A percentile compares a stretch with the other conserved stretches of the same genome.
phyloP scores from a whole-genome alignment of 805 yeast genomes.

The Clavispora fructus region DNA sequence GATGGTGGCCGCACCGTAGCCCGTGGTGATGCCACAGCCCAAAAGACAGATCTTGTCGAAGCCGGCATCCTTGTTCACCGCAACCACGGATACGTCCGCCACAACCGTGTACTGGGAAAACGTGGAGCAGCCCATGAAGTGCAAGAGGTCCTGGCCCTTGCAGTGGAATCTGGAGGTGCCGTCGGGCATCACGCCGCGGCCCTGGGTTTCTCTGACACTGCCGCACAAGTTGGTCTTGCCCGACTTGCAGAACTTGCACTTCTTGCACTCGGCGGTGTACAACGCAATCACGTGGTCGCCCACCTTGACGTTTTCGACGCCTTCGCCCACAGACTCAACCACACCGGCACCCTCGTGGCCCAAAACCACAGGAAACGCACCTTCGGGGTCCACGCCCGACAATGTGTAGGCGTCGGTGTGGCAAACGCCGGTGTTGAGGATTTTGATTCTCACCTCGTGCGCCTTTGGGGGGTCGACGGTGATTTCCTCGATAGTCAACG shows the following conservation, averaged over 20 bases:
- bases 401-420: constrained; percentile 98
- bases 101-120: constrained; percentile 97
- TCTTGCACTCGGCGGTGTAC: constrained; percentile 94
- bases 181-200: constrained; percentile 98
- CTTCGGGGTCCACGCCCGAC: constrained; percentile 94
- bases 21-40: constrained; percentile 98
- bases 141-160: constrained; percentile 78
- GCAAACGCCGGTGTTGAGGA: constrained; percentile 89
- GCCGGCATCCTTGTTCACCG: constrained; percentile 79
- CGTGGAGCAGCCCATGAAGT: constrained; percentile 98
- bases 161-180: constrained; percentile 89
- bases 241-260: constrained; percentile 90
- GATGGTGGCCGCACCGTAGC: constrained; percentile 95
- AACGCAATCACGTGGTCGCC: constrained; percentile 94
- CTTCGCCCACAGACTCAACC: constrained; percentile 93
- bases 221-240: constrained; percentile 97
- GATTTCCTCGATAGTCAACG: constrained; percentile 76
- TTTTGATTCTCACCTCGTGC: constrained; percentile 92
- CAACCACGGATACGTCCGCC: constrained; percentile 94
- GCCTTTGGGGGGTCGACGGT: constrained; percentile 94
- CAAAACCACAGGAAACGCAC: constrained; percentile 84
- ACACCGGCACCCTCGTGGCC: constrained; percentile 99
- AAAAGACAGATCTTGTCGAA: constrained; percentile 84
- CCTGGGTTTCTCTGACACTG: constrained; percentile 94
- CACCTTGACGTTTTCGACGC: constrained; percentile 79